Evolutionary conservation across 1,284 basidiomycete genomes (phyloP).

Genomic region (Heliocybe sulcata): DNA sequence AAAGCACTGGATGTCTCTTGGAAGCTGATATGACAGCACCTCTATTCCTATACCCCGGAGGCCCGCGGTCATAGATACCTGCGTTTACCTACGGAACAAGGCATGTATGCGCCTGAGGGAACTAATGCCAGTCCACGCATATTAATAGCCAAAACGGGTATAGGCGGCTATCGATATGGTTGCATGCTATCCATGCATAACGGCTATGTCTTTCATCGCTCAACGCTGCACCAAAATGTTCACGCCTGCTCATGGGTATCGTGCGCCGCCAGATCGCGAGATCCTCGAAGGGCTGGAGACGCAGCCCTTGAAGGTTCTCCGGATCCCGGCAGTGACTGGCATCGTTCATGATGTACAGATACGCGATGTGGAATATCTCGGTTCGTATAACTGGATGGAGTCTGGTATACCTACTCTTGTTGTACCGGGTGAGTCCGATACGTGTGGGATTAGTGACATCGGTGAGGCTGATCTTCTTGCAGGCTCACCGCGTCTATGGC

Average conservation of each 20-base stretch:
- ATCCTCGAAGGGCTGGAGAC: not conserved
- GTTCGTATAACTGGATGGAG: constrained; percentile 50
- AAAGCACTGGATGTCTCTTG: too few species aligned
- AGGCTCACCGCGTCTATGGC: constrained; percentile 51
- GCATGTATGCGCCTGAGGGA: too few species aligned
- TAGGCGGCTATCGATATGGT: not conserved
- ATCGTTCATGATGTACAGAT: not conserved
- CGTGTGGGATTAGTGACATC: not conserved
- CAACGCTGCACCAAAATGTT: not conserved
- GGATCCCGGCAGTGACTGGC: not conserved
- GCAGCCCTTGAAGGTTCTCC: not conserved
- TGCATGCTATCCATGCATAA: not conserved
- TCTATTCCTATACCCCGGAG: too few species aligned
- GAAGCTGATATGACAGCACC: too few species aligned
- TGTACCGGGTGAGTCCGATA: constrained; percentile 39
- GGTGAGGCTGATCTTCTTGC: not conserved
- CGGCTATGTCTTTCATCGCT: not conserved
- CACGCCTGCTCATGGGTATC: not conserved
- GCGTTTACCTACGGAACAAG: too few species aligned
- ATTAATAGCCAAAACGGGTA: too few species aligned
- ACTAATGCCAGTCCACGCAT: too few species aligned
- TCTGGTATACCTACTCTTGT: constrained; percentile 38
- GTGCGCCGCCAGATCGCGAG: not conserved
- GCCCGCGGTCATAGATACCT: too few species aligned
- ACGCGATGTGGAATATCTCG: constrained; percentile 28